Evolutionary conservation across 495 filamentous ascomycete species (phyloP).

Genomic region (Sphaerosporella brunnea): DNA sequence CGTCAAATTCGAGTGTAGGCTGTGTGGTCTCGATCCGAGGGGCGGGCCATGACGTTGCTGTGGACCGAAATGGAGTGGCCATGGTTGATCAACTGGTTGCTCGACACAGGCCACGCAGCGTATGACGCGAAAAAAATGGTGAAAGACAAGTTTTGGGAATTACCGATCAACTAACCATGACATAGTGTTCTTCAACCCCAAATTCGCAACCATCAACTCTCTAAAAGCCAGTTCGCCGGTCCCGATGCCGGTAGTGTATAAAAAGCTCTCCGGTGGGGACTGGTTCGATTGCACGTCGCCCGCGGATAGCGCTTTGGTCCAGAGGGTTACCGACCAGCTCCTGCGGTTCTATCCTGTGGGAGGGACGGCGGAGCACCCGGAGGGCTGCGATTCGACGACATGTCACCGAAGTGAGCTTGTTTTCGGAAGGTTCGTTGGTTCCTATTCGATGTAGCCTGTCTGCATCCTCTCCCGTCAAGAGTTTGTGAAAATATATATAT

Average conservation of each 20-base stretch:
- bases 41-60: no score
- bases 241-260: slow-evolving; percentile 34
- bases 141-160: no score
- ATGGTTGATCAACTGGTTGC: no score
- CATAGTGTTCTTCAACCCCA: slow-evolving; percentile 45
- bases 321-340: slow-evolving; percentile 37
- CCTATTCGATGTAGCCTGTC: not conserved
- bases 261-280: slow-evolving; percentile 29
- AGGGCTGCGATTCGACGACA: slow-evolving; percentile 44
- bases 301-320: slow-evolving; percentile 33
- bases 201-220: slow-evolving; percentile 40
- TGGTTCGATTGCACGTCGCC: slow-evolving; percentile 39
- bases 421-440: slow-evolving; percentile 35
- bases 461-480: not conserved
- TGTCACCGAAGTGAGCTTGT: slow-evolving; percentile 44
- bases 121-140: no score
- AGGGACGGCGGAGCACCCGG: slow-evolving; percentile 29
- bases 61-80: no score
- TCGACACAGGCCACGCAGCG: no score
- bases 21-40: no score
- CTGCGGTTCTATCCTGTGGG: slow-evolving; percentile 43
- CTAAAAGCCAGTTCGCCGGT: slow-evolving; percentile 38
- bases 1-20: no score
- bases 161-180: not conserved
- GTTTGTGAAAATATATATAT: not conserved